Percentiles rank a stretch among this genome's conserved stretches.
phyloP scores from a whole-genome alignment of 768 basidiomycete genomes.

The Clitopilus passeckerianus region DNA sequence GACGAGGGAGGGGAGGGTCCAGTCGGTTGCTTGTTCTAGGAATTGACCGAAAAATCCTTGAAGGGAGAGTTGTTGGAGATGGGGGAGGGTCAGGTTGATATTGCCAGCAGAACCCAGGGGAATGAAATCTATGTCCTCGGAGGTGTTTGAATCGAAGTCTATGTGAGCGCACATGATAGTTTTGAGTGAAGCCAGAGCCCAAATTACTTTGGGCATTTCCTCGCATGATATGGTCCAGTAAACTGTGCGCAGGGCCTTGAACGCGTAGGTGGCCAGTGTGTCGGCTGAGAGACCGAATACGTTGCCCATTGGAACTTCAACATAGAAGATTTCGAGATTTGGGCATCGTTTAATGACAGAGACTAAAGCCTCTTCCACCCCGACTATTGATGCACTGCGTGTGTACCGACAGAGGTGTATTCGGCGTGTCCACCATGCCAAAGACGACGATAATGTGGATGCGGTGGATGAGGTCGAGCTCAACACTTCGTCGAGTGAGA shows the following conservation, averaged over 20 bases:
- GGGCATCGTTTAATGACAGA: constrained; percentile 61
- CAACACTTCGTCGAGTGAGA: constrained; percentile 45
- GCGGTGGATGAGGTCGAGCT: constrained; percentile 34
- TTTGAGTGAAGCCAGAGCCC: constrained; percentile 63
- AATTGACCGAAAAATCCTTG: constrained; percentile 59
- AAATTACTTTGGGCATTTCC: constrained; percentile 61
- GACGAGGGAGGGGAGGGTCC: constrained; percentile 59
- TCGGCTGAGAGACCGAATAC: constrained; percentile 64
- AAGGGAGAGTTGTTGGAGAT: constrained; percentile 60
- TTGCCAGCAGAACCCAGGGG: constrained; percentile 59
- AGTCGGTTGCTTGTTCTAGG: constrained; percentile 63
- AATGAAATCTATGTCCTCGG: constrained; percentile 32
- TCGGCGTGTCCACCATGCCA: constrained; percentile 72
- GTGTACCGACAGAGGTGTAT: constrained; percentile 62
- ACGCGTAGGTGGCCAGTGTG: constrained; percentile 48
- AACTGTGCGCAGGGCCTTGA: constrained; percentile 51
- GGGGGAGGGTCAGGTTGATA: constrained; percentile 46
- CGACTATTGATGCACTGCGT: constrained; percentile 31
- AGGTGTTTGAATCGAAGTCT: constrained; percentile 33
- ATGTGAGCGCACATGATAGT: constrained; percentile 52
- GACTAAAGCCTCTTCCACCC: constrained; percentile 49
- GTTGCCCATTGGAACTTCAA: constrained; percentile 58
- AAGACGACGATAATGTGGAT: constrained; percentile 34
- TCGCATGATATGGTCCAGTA: constrained; percentile 55
- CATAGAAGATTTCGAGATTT: constrained; percentile 68